Percentiles rank a stretch among this genome's conserved stretches.
Conservation (phyloP, 495 filamentous ascomycete genomes). For the Aspergillus baeticus region DNA sequence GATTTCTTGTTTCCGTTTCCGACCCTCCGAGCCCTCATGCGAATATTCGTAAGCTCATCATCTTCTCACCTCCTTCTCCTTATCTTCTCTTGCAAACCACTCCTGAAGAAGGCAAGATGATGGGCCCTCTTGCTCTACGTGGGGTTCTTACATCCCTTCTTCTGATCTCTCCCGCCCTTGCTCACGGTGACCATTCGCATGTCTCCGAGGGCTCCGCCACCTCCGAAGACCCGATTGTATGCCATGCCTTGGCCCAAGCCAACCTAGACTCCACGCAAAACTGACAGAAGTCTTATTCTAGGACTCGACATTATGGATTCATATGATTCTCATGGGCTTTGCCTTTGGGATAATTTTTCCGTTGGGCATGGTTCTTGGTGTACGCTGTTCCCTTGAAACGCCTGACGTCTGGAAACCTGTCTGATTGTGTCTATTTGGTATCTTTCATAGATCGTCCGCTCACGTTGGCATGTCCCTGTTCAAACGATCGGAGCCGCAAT, state of each 20-base stretch:
- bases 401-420: not conserved
- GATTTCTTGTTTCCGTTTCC: conserved; percentile 10
- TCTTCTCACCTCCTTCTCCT: conserved; percentile 4
- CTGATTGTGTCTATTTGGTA: conserved; percentile 2
- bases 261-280: not conserved
- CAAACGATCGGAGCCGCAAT: conserved; percentile 74
- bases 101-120: conserved; percentile 12
- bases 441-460: conserved; percentile 70
- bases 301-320: conserved; percentile 87
- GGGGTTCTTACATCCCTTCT: conserved; percentile 27
- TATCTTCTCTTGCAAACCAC: not conserved
- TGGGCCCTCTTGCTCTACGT: conserved; percentile 9
- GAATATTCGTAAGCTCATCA: conserved; percentile 7
- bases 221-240: conserved; percentile 83
- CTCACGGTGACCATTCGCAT: conserved; percentile 74
- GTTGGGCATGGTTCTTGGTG: conserved; percentile 91
- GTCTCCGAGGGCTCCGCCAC: conserved; percentile 73
- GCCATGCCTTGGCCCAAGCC: not conserved
- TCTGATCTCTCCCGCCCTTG: conserved; percentile 37
- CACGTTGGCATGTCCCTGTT: conserved; percentile 90
- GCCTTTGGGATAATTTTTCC: conserved; percentile 92
- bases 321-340: conserved; percentile 85
- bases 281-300: conserved; percentile 26
- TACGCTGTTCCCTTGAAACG: conserved; percentile 41
- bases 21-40: no score